Base-by-base conservation (phyloP, 1,284 basidiomycete genomes). In the Sphagnurus paluster region DNA sequence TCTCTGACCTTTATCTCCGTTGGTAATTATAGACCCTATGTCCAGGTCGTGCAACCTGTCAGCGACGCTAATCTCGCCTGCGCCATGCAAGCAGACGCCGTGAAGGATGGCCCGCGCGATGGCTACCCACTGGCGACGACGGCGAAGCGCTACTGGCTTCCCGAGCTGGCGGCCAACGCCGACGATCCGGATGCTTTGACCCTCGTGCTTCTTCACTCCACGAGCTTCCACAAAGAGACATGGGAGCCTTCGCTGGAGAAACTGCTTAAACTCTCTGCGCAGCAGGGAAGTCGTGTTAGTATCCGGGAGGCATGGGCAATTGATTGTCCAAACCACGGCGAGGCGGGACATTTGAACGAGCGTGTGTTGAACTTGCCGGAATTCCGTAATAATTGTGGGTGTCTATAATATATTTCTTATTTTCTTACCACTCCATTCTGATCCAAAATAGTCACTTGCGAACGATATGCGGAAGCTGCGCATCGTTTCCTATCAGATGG, bases 221-320 rank as follows among this genome's bases (percentile, higher is more conserved):
- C 82, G 2, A 80, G 80, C 56, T 82, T 80, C 56, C 80, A 82
- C 64, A 84, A 84, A 58, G 82, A 84, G 60, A 79, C 74, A 2
- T 84, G 80, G 82, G 78, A 81, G 52, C 79, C 82, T 2, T 72
- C 75, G 2, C 52, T 84, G 13, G 61, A 71, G 28, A 65, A 61
- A 13, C 56, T 80, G 3, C 74, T 79, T 47, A 34, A 54, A 0
- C 50, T 63, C 14, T 55, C 61, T n/a, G 39, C 49, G 20, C 50
- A 52, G 32, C 32, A 53, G 26, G 54, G 50, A 17, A 58, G 47
- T 25, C 38, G 37, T 7, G 57, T 68, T 9, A 71, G 68, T 42
- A 68, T 79, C 38, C 67, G 69, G 28, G 77, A 74, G 44, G 76
- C 73, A 11, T 79, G 76, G 75, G 68, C 68, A 24, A 62, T 79